These are phyloP conservation scores for Sechiopsis laciniata DNA, from an alignment of 306 rosid genomes.

Conservation along the genomic window DNA sequence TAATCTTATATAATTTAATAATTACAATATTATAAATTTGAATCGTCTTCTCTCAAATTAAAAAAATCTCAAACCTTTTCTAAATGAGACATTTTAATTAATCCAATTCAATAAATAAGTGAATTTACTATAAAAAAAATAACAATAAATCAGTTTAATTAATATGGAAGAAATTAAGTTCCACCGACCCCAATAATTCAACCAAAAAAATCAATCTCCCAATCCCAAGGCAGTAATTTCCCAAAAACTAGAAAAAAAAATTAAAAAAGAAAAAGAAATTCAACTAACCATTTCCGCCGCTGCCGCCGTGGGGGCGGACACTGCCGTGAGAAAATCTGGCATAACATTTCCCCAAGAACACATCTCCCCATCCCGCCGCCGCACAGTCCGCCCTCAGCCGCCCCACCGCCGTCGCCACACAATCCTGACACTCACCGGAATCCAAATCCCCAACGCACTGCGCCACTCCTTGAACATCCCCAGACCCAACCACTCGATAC, in stretches of 20 bases:
- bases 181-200: background rate
- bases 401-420: conserved; percentile 64
- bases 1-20: too few relatives aligned
- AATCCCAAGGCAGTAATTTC: background rate
- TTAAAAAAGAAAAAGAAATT: too few relatives aligned
- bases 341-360: conserved; percentile 86
- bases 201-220: background rate
- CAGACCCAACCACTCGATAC: conserved; percentile 27
- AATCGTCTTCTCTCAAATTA: too few relatives aligned
- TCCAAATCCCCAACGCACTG: conserved; percentile 92
- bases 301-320: conserved; percentile 1
- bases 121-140: too few relatives aligned
- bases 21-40: too few relatives aligned
- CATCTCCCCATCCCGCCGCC: conserved; percentile 48
- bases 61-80: too few relatives aligned
- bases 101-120: too few relatives aligned
- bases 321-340: conserved; percentile 36
- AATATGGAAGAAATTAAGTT: background rate
- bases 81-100: too few relatives aligned
- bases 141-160: too few relatives aligned
- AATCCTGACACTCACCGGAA: conserved; percentile 69
- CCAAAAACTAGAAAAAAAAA: background rate
- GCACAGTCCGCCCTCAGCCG: conserved; percentile 69
- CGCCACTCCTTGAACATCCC: conserved; percentile 49
- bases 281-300: conserved; percentile 13